Evolutionary conservation across 1,139 yeast genomes (phyloP).

Genomic region (Zygosaccharomyces pseudobailii): DNA sequence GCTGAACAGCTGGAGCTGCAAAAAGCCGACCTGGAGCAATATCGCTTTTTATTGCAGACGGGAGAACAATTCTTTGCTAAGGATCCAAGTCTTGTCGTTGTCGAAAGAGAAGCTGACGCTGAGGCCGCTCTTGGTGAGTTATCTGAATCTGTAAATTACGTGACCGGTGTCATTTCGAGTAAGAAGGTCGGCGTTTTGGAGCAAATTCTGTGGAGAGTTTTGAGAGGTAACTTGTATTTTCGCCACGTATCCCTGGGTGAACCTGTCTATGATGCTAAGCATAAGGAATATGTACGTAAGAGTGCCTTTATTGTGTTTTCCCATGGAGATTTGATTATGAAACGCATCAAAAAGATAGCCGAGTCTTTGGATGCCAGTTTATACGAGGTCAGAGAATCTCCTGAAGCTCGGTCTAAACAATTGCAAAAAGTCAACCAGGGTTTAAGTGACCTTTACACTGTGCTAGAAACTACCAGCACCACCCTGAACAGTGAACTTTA

Average conservation of each 20-base stretch:
- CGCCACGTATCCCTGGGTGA: conserved; percentile 64
- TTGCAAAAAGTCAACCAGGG: conserved; percentile 54
- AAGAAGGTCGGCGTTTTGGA: conserved; percentile 67
- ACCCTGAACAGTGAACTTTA: conserved; percentile 71
- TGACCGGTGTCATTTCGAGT: conserved; percentile 79
- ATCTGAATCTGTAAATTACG: conserved; percentile 48
- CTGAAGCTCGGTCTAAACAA: conserved; percentile 53
- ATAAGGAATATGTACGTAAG: conserved; percentile 51
- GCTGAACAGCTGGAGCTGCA: conserved; percentile 49
- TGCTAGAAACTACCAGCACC: conserved; percentile 63
- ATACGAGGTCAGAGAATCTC: conserved; percentile 60
- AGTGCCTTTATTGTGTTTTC: conserved; percentile 80
- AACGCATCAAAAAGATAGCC: conserved; percentile 67
- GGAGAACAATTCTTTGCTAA: conserved; percentile 62
- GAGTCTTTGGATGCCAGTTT: conserved; percentile 80
- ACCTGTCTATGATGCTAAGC: conserved; percentile 47
- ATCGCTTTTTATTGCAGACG: conserved; percentile 62
- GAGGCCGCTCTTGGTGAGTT: conserved; percentile 10
- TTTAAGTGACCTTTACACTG: conserved; percentile 59
- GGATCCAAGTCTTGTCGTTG: conserved; percentile 28
- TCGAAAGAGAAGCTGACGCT: conserved; percentile 20
- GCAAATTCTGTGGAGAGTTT: conserved; percentile 86
- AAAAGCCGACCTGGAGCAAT: conserved; percentile 56
- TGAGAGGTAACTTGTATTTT: conserved; percentile 84
- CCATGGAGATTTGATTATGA: conserved; percentile 72